Evolutionary conservation across 441 rosid genomes (phyloP).

Genomic region (Adansonia madagascariensis): DNA sequence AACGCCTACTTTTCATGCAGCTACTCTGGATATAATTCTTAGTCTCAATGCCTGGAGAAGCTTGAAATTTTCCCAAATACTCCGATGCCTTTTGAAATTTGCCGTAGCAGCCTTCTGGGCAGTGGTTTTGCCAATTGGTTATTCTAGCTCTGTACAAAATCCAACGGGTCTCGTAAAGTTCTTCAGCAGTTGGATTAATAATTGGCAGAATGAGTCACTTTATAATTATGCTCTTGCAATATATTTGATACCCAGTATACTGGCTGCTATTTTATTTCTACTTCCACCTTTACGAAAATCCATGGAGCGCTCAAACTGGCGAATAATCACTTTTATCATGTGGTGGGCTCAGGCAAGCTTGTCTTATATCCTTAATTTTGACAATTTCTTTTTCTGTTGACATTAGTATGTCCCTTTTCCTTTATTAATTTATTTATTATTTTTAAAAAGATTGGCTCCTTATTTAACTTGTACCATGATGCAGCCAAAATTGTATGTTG

Average conservation of each 20-base stretch:
- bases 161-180: conserved; percentile 76
- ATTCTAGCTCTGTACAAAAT: conserved; percentile 72
- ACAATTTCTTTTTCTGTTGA: not conserved
- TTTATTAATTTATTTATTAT: not conserved
- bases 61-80: conserved; percentile 74
- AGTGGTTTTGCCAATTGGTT: conserved; percentile 77
- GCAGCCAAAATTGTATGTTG: conserved; percentile 80
- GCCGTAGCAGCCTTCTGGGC: conserved; percentile 87
- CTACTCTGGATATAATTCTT: conserved; percentile 80
- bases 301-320: conserved; percentile 90
- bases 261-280: conserved; percentile 77
- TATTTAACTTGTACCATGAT: conserved; percentile 10
- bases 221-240: conserved; percentile 81
- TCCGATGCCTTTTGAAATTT: conserved; percentile 83
- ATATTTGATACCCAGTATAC: conserved; percentile 77
- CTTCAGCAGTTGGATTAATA: conserved; percentile 64
- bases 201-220: conserved; percentile 70
- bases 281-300: conserved; percentile 78
- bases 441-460: conserved; percentile 2
- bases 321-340: conserved; percentile 72
- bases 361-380: conserved; percentile 13
- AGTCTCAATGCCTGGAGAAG: conserved; percentile 91
- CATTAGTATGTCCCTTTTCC: not conserved
- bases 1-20: conserved; percentile 50
- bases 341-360: conserved; percentile 99